Base-by-base conservation (phyloP, 2,329 filamentous ascomycete genomes). In the Fusarium denticulatum region DNA sequence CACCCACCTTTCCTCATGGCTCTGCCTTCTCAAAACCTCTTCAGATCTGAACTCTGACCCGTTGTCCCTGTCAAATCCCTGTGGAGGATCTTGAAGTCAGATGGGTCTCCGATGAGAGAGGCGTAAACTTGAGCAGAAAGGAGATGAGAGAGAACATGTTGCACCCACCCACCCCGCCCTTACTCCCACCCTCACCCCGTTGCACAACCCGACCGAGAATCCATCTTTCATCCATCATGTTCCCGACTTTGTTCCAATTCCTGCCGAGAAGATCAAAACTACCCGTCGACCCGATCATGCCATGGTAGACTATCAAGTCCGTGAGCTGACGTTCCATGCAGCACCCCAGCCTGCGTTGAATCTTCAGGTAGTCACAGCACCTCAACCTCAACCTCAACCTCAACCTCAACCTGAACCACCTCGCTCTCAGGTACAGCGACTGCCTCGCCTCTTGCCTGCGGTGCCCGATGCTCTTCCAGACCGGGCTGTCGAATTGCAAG, bases 271-370 rank as follows among this genome's bases (percentile, higher is more conserved):
- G 65, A 64, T 63, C 58, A 56, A 73, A 75, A 37, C 50, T 53
- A 56, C 53, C 58, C 55, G 64, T 64, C 64, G 57, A 67, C 66
- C 71, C 60, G 70, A 68, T 67, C 72, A 72, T 76, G 74, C 76
- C 64, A 78, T 79, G 78, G 69, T 79, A 57, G 68, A 71, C 59
- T 66, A 68, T 77, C 71, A 65, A 73, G 56, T 73, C 61, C 64
- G 72, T 72, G 61, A 76, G 73, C 80, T 81, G 70, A 81, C 79
- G 42, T 72, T 73, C 64, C 57, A 72, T 74, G 58, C 73, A 81
- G 80, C 67, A 43, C 59, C 73, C 46, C 70, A 72, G 47, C 59
- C 69, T 70, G 60, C 74, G 34, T 53, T 75, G 55, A 71, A 78
- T 46, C 47, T 66, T 24, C 39, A 69, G 18, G 50, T 77, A 50